Evolutionary conservation across 177 flowering plant species (phyloP).

Genomic region (Vitis hybrid): DNA sequence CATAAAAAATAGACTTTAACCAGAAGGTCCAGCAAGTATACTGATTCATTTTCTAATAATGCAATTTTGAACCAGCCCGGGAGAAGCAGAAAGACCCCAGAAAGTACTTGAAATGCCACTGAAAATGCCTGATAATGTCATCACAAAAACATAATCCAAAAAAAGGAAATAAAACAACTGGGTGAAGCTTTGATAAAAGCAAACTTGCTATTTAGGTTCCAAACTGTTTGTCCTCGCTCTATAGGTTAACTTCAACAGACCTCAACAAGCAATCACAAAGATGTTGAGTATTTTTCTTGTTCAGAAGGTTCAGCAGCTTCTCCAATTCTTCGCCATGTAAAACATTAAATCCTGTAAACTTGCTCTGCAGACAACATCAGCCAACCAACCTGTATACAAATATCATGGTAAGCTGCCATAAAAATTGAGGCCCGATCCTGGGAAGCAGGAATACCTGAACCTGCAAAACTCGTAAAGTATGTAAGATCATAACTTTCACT

Average conservation of each 20-base stretch:
- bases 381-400: slow-evolving; percentile 38
- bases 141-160: too few species aligned
- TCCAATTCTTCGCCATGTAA: background rate
- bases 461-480: slow-evolving; percentile 35
- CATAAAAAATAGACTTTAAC: too few species aligned
- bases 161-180: too few species aligned
- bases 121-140: too few species aligned
- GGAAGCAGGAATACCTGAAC: slow-evolving; percentile 46
- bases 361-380: slow-evolving; percentile 14
- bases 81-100: too few species aligned
- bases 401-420: slow-evolving; percentile 28
- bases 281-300: background rate
- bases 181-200: too few species aligned
- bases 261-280: background rate
- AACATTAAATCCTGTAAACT: slow-evolving; percentile 8
- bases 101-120: too few species aligned
- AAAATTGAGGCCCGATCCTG: slow-evolving; percentile 14
- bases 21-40: too few species aligned
- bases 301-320: background rate
- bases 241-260: background rate
- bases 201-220: too few species aligned
- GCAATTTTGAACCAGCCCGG: too few species aligned
- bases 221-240: too few species aligned
- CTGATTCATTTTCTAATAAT: too few species aligned
- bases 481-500: slow-evolving; percentile 14